Evolutionary conservation across 164 flowering plant genomes (phyloP).

Genomic region (Liquidambar formosana): DNA sequence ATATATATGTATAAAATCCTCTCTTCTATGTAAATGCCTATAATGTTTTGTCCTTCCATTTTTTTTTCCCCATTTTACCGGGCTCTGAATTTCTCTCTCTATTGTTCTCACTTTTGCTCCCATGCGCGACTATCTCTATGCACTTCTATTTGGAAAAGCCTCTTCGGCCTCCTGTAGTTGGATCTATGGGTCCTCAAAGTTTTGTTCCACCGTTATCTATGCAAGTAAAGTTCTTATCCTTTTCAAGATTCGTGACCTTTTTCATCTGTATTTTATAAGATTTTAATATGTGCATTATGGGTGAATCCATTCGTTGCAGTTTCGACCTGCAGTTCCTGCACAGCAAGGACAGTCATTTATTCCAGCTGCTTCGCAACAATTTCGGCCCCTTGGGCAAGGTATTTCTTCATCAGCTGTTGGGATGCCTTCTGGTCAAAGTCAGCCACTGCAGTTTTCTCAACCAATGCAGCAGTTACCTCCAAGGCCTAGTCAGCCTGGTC

Average conservation of each 20-base stretch:
- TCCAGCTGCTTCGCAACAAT: slow-evolving; percentile 58
- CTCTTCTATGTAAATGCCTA: too few relatives aligned
- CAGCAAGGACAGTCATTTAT: slow-evolving; percentile 65
- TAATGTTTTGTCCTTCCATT: too few relatives aligned
- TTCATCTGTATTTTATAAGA: neutral
- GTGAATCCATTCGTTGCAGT: slow-evolving; percentile 41
- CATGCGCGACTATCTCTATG: too few relatives aligned
- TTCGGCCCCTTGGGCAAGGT: slow-evolving; percentile 59
- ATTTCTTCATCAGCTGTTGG: slow-evolving; percentile 45
- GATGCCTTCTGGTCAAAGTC: slow-evolving; percentile 50
- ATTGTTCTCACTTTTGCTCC: neutral
- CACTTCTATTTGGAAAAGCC: slow-evolving; percentile 34
- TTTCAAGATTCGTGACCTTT: neutral
- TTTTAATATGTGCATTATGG: slow-evolving; percentile 1
- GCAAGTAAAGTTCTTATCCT: slow-evolving; percentile 44
- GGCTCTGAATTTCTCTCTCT: neutral
- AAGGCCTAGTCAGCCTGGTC: slow-evolving; percentile 62
- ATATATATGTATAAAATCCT: too few relatives aligned
- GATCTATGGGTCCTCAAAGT: slow-evolving; percentile 56
- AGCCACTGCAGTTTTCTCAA: slow-evolving; percentile 67
- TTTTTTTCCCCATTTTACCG: neutral
- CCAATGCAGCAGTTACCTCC: slow-evolving; percentile 67
- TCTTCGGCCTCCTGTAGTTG: slow-evolving; percentile 56
- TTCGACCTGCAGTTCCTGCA: slow-evolving; percentile 59
- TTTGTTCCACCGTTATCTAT: slow-evolving; percentile 53